Evolutionary conservation across 495 filamentous ascomycete genomes (phyloP), one percentile per base, ranked within the genome.

Genomic region (Recurvomyces mirabilis): DNA sequence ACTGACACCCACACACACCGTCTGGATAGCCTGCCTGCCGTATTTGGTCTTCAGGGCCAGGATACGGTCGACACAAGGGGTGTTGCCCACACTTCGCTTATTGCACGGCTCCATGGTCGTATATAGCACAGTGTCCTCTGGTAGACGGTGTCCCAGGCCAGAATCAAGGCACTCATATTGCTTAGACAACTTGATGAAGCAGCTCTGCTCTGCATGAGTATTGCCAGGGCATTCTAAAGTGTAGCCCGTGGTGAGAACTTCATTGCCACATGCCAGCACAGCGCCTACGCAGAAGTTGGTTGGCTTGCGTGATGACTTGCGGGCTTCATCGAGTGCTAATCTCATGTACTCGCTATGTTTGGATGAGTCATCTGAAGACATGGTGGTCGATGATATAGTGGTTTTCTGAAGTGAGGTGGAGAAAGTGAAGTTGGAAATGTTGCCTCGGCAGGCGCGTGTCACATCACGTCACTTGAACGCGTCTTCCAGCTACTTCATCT

Each of bases 91-190:
- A 22, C 91, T 61, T 36, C 91, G 68, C 49, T 81, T 73, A 30
- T 73, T 82, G 62, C 91, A 98, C 1, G 91, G 91, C 65, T 96
- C 91, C 68, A 98, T 82, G 0, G 87, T 94, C 1, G 93, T 94
- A 60, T 95, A 96, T 23, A 98, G 67, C 10, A 77, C 71, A 3
- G 81, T 67, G 18, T 61, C 57, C 13, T 59, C 44, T 0, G 78
- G 75, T 0, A 91, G 67, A 0, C 73, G 69, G 11, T 71, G 60
- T 13, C 54, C 62, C 11, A 87, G 66, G 11, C 65, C 51, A 17
- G 75, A 75, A 38, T 82, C 78, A 1, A 68, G 24, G 7, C 81
- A 61, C 12, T 47, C 49, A 43, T 73, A 67, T 5, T 59, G 52
- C 14, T 52, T 10, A n/a, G 78, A 72, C 20, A 81, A 72, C 61